Evolutionary conservation across 495 filamentous ascomycete species (phyloP).

Genomic region (Talaromyces ruber): DNA sequence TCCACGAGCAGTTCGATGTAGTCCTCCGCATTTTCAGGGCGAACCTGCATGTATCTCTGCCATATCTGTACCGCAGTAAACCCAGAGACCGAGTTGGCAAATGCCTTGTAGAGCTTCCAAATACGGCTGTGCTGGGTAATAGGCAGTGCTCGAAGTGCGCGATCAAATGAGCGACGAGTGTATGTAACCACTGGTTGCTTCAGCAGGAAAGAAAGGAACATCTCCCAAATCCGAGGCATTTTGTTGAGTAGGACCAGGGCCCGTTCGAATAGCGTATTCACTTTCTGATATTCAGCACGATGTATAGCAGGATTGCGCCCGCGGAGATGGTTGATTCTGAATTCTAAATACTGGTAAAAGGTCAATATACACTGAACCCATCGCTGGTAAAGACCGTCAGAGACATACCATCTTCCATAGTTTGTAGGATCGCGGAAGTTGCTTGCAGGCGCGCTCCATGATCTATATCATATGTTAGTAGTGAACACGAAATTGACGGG

Average conservation of each 20-base stretch:
- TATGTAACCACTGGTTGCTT: constrained; percentile 88
- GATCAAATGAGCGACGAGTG: constrained; percentile 87
- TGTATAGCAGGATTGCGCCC: constrained; percentile 79
- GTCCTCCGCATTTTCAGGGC: constrained; percentile 92
- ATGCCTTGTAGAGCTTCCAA: constrained; percentile 86
- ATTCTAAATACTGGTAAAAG: constrained; percentile 64
- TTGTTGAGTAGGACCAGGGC: constrained; percentile 94
- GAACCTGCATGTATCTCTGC: constrained; percentile 95
- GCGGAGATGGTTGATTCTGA: constrained; percentile 73
- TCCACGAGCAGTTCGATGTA: constrained; percentile 84
- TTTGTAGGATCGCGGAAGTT: constrained; percentile 92
- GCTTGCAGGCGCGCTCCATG: constrained; percentile 82
- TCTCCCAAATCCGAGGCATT: constrained; percentile 98
- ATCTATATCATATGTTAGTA: constrained; percentile 20
- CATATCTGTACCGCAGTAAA: constrained; percentile 89
- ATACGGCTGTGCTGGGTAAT: constrained; percentile 96
- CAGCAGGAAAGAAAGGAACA: constrained; percentile 89
- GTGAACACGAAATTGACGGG: not conserved
- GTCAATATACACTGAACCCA: not conserved
- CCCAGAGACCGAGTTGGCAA: constrained; percentile 88
- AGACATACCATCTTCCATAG: constrained; percentile 86
- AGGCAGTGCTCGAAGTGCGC: constrained; percentile 87
- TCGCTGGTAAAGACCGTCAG: not conserved
- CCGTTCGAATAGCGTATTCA: constrained; percentile 92
- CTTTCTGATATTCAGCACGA: constrained; percentile 76